These are phyloP conservation scores for Phytophthora rubi DNA, from an alignment of 352 stramenopile species.

Conservation along the genomic window DNA sequence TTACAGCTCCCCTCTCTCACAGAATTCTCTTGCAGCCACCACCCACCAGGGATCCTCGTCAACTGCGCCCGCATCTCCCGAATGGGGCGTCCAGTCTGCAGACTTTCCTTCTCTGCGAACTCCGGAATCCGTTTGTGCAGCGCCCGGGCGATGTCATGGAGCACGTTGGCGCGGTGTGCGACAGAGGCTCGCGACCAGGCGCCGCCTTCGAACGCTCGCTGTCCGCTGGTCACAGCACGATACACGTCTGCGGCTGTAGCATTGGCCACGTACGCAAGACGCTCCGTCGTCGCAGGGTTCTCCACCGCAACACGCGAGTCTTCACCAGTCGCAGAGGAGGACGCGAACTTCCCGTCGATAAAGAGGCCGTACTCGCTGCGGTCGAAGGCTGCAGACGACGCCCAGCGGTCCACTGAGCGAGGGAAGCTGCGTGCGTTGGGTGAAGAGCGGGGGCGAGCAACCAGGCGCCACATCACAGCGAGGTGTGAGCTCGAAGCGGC, in stretches of 20 bases:
- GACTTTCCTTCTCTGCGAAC: slow-evolving; percentile 63
- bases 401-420: neutral
- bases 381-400: slow-evolving; percentile 34
- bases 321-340: slow-evolving; percentile 30
- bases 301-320: slow-evolving; percentile 41
- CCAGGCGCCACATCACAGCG: slow-evolving; percentile 11
- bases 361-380: slow-evolving; percentile 52
- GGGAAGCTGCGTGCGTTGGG: too few relatives aligned
- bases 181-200: slow-evolving; percentile 41
- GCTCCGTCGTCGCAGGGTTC: slow-evolving; percentile 58
- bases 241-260: slow-evolving; percentile 47
- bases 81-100: slow-evolving; percentile 69
- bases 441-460: neutral
- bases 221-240: slow-evolving; percentile 38
- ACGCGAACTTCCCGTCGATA: slow-evolving; percentile 45
- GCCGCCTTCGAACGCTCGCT: slow-evolving; percentile 41
- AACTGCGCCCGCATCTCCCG: slow-evolving; percentile 66
- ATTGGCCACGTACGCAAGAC: slow-evolving; percentile 43
- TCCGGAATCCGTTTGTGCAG: slow-evolving; percentile 48
- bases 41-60: slow-evolving; percentile 44
- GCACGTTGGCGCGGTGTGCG: slow-evolving; percentile 43
- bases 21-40: neutral
- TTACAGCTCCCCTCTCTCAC: neutral
- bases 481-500: slow-evolving; percentile 4
- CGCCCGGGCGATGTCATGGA: slow-evolving; percentile 48